Conservation (phyloP, 306 rosid genomes). For the Senna tora region DNA sequence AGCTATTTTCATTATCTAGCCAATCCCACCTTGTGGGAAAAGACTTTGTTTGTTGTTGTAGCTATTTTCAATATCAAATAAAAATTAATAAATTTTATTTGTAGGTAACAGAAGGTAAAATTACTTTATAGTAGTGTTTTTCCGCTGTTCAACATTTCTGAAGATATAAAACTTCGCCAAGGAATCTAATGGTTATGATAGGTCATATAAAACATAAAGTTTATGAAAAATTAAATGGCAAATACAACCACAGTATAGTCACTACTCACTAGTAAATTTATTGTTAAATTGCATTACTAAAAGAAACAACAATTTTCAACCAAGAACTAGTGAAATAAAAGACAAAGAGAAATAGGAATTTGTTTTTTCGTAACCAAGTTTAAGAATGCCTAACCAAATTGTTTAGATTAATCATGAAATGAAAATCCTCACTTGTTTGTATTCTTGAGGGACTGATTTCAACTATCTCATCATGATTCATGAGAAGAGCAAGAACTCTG, state of each 20-base stretch:
- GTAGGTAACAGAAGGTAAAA: neutral
- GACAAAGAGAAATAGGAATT: neutral
- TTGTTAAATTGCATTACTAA: neutral
- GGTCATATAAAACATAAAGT: neutral
- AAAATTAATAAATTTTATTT: neutral
- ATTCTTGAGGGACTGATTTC: constrained; percentile 44
- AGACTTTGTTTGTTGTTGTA: too few species aligned
- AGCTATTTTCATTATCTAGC: neutral
- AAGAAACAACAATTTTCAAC: neutral
- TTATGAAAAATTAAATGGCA: too few species aligned
- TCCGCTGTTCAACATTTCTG: neutral
- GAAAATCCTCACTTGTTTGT: constrained; percentile 53
- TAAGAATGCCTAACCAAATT: constrained; percentile 39
- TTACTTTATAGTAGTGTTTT: neutral
- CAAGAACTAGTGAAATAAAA: neutral
- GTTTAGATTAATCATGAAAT: constrained; percentile 40
- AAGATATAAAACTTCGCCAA: neutral
- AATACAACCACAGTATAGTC: neutral
- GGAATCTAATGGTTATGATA: neutral
- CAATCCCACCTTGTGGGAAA: too few species aligned
- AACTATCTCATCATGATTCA: constrained; percentile 54
- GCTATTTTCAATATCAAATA: neutral
- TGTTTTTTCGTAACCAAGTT: constrained; percentile 37
- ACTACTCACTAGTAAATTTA: neutral
- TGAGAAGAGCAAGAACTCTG: constrained; percentile 51